Conservation (phyloP, 495 filamentous ascomycete genomes). For the Pseudoneurospora amorphoporcata region DNA sequence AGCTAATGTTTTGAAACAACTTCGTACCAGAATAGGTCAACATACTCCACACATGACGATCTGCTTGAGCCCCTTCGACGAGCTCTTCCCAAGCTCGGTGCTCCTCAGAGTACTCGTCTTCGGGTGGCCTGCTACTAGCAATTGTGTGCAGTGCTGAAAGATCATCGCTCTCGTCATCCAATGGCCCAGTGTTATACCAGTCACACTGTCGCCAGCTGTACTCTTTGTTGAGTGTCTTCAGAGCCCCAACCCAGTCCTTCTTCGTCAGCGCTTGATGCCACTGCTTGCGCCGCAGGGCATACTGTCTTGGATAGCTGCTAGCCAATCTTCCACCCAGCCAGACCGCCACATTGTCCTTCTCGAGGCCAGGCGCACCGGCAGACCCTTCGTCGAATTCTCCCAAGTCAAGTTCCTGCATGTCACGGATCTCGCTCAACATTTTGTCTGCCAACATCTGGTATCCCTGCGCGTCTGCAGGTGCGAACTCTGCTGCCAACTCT, state of each 20-base stretch:
- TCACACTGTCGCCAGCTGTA: background rate
- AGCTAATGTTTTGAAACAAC: background rate
- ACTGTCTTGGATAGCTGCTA: background rate
- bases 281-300: background rate
- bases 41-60: background rate
- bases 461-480: background rate
- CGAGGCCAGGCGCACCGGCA: background rate
- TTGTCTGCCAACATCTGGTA: background rate
- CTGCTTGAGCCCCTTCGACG: background rate
- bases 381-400: background rate
- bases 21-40: background rate
- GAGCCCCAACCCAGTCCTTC: background rate
- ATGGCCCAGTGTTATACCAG: background rate
- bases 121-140: background rate
- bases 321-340: background rate
- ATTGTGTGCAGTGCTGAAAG: background rate
- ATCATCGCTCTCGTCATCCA: background rate
- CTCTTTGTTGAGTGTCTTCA: background rate
- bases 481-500: background rate
- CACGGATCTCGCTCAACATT: background rate
- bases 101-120: background rate
- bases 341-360: background rate
- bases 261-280: background rate
- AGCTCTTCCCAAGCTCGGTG: background rate
- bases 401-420: background rate